Conservation (phyloP, 2,329 filamentous ascomycete species). For the Exophiala sideris region DNA sequence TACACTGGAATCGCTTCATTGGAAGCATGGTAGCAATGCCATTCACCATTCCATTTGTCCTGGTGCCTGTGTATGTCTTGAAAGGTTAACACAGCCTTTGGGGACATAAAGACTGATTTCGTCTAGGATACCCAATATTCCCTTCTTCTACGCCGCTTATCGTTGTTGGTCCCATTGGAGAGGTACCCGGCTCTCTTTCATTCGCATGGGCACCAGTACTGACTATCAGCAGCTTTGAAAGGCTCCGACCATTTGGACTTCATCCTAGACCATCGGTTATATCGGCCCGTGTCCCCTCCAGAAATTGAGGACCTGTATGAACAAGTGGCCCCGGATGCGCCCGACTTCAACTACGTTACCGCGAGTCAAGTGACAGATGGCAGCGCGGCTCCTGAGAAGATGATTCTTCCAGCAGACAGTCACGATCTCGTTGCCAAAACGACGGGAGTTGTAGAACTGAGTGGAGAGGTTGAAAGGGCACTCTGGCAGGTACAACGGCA, state of each 20-base stretch:
- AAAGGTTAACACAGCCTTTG: too few relatives aligned
- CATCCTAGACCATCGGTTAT: conserved; percentile 69
- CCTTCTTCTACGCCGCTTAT: conserved; percentile 94
- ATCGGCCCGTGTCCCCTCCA: conserved; percentile 63
- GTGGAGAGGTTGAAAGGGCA: conserved; percentile 70
- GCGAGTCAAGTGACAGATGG: conserved; percentile 37
- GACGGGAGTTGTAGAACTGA: conserved; percentile 66
- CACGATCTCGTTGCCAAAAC: conserved; percentile 59
- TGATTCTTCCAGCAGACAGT: conserved; percentile 46
- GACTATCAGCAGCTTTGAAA: conserved; percentile 56
- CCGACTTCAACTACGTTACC: conserved; percentile 32
- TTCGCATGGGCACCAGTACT: background rate
- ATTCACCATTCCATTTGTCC: conserved; percentile 73
- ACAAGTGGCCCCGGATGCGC: conserved; percentile 36
- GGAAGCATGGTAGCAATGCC: conserved; percentile 83
- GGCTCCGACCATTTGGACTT: conserved; percentile 84
- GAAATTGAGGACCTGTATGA: conserved; percentile 73
- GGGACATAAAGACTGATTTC: conserved; percentile 15
- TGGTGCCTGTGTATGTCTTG: conserved; percentile 73
- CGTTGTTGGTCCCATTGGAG: conserved; percentile 87
- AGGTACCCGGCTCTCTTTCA: conserved; percentile 36
- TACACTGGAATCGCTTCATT: conserved; percentile 73
- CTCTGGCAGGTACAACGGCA: conserved; percentile 65
- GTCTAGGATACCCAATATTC: conserved; percentile 78
- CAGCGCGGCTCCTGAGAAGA: conserved; percentile 39